Evolutionary conservation across 768 basidiomycete species (phyloP).

Genomic region (Galerina marginata): DNA sequence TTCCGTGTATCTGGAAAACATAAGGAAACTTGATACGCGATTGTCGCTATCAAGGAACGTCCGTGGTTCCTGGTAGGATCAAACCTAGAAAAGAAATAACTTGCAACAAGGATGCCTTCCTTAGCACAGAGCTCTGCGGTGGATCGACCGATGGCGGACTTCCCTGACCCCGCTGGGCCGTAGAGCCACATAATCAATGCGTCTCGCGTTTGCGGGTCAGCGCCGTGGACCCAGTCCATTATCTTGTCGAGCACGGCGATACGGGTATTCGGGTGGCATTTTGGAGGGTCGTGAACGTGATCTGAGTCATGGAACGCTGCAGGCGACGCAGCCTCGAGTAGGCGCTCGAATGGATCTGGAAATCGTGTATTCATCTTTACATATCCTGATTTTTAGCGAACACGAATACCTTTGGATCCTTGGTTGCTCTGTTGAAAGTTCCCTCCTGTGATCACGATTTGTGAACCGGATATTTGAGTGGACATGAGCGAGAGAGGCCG

Average conservation of each 20-base stretch:
- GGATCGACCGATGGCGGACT: constrained; percentile 1
- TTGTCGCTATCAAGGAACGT: neutral
- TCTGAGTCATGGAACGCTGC: neutral
- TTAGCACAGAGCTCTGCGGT: neutral
- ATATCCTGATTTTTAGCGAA: no score
- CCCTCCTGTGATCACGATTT: no score
- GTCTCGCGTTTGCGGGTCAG: neutral
- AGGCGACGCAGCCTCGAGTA: no score
- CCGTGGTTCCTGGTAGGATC: neutral
- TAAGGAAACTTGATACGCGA: neutral
- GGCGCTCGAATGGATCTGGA: no score
- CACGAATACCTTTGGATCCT: no score
- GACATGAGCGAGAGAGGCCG: no score
- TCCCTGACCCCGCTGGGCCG: constrained; percentile 9
- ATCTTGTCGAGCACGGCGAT: neutral
- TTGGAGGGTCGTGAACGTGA: neutral
- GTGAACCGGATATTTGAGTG: no score
- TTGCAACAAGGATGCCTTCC: neutral
- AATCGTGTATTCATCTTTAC: no score
- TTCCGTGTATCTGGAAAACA: neutral
- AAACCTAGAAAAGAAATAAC: constrained; percentile 1
- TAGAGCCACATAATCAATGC: constrained; percentile 1
- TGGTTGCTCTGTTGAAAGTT: no score
- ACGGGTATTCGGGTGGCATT: neutral
- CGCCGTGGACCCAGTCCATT: neutral